Conservation (phyloP, 495 filamentous ascomycete genomes). For the Talaromyces adpressus region DNA sequence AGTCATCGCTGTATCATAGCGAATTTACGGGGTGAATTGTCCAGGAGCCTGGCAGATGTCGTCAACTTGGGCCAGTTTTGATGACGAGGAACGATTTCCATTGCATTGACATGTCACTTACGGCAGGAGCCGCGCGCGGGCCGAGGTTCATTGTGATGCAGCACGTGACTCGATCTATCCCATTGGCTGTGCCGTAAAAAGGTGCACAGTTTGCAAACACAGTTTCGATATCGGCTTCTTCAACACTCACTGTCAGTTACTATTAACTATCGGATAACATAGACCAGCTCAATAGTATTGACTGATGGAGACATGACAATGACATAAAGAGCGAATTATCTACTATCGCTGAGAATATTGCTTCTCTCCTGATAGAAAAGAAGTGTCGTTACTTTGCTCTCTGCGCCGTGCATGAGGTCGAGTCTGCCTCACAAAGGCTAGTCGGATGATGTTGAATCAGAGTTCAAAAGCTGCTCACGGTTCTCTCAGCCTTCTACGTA, state of each 20-base stretch:
- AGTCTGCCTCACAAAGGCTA: background rate
- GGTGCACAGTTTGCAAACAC: background rate
- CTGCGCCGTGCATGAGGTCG: background rate
- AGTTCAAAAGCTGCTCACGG: background rate
- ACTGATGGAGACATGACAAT: too few species aligned
- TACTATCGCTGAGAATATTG: background rate
- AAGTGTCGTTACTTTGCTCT: background rate
- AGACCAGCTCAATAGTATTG: too few species aligned
- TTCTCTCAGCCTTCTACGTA: background rate
- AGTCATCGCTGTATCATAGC: constrained; percentile 52
- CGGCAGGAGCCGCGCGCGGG: background rate
- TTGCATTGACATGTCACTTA: background rate
- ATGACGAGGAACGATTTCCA: background rate
- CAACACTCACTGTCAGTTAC: too few species aligned
- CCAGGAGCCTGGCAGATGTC: background rate
- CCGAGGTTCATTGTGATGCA: background rate
- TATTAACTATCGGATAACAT: too few species aligned
- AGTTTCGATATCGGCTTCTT: too few species aligned
- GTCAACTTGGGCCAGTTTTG: background rate
- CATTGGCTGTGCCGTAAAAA: background rate
- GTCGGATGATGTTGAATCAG: background rate
- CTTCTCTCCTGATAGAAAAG: background rate
- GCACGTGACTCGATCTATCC: background rate
- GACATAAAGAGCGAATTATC: too few species aligned
- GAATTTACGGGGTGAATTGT: background rate